A percentile compares a stretch with the other conserved stretches of the same genome.
These are phyloP conservation scores for Monascus ruber DNA, from an alignment of 2,329 filamentous ascomycete species.

Conservation along the genomic window DNA sequence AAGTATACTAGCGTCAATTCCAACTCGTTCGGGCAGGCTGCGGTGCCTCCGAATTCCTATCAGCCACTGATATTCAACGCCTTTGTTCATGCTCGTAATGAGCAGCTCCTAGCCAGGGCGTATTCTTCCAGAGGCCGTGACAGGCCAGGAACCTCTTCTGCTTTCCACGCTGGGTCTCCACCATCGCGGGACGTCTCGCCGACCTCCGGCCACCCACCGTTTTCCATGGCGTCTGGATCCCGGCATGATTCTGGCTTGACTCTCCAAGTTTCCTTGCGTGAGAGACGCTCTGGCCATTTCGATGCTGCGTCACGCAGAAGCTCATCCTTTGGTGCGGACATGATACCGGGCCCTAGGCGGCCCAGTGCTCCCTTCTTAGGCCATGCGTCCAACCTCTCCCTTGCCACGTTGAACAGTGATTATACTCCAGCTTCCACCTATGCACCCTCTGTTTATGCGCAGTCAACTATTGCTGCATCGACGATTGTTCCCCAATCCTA, in stretches of 20 bases:
- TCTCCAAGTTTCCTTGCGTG: conserved; percentile 70
- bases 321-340: conserved; percentile 80
- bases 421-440: conserved; percentile 31
- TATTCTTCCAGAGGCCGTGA: conserved; percentile 41
- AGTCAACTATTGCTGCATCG: conserved; percentile 39
- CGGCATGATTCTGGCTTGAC: conserved; percentile 87
- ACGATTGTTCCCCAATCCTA: conserved; percentile 38
- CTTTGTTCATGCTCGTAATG: conserved; percentile 65
- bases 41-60: conserved; percentile 39
- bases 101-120: conserved; percentile 38
- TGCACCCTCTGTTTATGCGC: conserved; percentile 39
- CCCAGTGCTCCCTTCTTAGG: conserved; percentile 64
- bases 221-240: conserved; percentile 69
- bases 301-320: conserved; percentile 71
- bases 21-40: conserved; percentile 62
- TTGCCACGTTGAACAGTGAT: conserved; percentile 34
- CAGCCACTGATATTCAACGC: conserved; percentile 76
- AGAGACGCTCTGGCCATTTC: conserved; percentile 92
- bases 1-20: conserved; percentile 87
- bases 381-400: conserved; percentile 40
- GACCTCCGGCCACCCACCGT: conserved; percentile 64
- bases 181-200: conserved; percentile 56
- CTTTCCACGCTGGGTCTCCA: conserved; percentile 40
- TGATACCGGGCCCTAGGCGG: conserved; percentile 42
- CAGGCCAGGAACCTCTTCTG: conserved; percentile 63